Conservation (phyloP, 192 early-diverging fungal genomes). For the Spinellus fusiger region DNA sequence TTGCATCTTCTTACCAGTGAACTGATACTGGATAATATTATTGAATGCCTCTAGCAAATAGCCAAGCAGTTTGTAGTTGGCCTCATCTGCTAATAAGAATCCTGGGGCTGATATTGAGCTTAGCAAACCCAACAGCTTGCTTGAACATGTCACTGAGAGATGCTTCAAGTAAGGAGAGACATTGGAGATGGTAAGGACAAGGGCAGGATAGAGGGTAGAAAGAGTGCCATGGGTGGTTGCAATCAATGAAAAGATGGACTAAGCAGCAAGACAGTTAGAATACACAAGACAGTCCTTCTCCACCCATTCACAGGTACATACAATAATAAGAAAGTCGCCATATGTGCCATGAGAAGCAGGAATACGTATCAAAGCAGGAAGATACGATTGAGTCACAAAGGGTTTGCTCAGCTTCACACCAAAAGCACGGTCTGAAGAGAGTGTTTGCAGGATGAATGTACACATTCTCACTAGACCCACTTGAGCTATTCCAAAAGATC, state of each 20-base stretch:
- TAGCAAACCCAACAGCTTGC: conserved; percentile 71
- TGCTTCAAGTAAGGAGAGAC: conserved; percentile 76
- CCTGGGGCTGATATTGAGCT: conserved; percentile 69
- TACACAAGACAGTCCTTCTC: no score
- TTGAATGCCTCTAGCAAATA: conserved; percentile 79
- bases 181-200: conserved; percentile 77
- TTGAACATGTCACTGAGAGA: conserved; percentile 61
- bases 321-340: conserved; percentile 79
- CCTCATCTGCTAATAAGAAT: conserved; percentile 74
- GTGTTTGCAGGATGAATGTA: conserved; percentile 62
- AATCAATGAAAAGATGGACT: conserved; percentile 72
- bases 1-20: conserved; percentile 42
- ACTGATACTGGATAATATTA: conserved; percentile 82
- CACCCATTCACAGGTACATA: no score
- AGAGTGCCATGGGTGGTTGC: conserved; percentile 65
- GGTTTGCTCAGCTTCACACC: conserved; percentile 57
- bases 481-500: conserved; percentile 38
- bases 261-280: no score
- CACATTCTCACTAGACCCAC: conserved; percentile 71
- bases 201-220: conserved; percentile 65
- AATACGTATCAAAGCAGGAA: conserved; percentile 56
- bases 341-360: conserved; percentile 57
- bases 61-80: conserved; percentile 67
- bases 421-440: conserved; percentile 64
- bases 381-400: conserved; percentile 53